Evolutionary conservation across 108 stramenopile species (phyloP), one percentile per base, ranked within the genome.

Genomic region (Asterionellopsis glacialis): DNA sequence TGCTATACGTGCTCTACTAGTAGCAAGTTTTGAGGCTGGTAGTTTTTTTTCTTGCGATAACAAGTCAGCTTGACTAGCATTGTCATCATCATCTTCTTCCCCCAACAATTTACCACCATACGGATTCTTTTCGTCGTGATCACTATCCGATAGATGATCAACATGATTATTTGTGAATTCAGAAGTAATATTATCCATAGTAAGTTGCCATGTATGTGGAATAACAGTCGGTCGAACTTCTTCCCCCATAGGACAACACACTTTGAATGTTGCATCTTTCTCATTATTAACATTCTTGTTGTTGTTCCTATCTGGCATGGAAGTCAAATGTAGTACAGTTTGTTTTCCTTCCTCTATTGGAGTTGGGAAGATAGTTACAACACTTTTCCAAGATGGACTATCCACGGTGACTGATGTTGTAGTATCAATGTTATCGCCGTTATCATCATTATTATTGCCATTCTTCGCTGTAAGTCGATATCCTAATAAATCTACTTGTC

Each of bases 321-420:
- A 71, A 0, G 49, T 22, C 9, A 76, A 13, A 13, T 28, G n/a
- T 2, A 71, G 28, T 39, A 48, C 22, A 28, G 59, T 56, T 11
- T 50, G 40, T 24, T 52, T 41, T 0, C 40, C 40, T 39, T 5
- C 18, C 26, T 13, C 45, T 5, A 15, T 7, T 16, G 24, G 10
- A 7, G 69, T 24, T 12, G 52, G 61, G 9, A 45, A 18, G 41
- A 76, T 67, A 0, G 66, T 72, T 38, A 63, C 45, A 58, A 61
- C 72, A 57, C 76, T 78, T 26, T 61, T 73, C 76, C 76, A 78
- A 42, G 59, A 65, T 4, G 76, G 76, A 63, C 70, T 71, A n/a
- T 52, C 52, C 0, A 70, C 42, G 5, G 53, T 19, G 6, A 57
- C 53, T 0, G 33, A 24, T 1, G 58, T 24, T 22, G 13, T 27